A percentile compares a stretch with the other conserved stretches of the same genome.
phyloP scores from a whole-genome alignment of 345 rosid species.

The Linum tenue region DNA sequence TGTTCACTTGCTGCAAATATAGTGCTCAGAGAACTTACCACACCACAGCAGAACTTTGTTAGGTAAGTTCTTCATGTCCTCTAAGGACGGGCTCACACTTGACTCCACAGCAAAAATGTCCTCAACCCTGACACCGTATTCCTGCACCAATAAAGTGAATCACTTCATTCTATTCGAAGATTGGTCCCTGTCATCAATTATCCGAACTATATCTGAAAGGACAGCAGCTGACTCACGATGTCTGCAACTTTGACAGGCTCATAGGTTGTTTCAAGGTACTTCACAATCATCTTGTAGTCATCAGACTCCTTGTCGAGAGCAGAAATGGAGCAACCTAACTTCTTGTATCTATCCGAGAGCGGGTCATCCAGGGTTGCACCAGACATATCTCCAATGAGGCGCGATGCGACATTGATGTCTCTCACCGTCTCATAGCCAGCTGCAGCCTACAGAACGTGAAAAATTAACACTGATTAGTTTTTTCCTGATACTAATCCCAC shows the following conservation, averaged over 20 bases:
- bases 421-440: constrained; percentile 54
- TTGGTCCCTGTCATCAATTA: neutral
- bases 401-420: constrained; percentile 63
- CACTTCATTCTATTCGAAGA: neutral
- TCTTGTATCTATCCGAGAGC: constrained; percentile 42
- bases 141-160: constrained; percentile 25
- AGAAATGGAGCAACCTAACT: constrained; percentile 49
- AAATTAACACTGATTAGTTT: neutral
- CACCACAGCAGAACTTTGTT: constrained; percentile 78
- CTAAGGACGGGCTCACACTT: constrained; percentile 43
- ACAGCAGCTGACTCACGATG: constrained; percentile 28
- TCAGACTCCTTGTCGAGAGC: constrained; percentile 49
- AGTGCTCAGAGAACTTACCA: constrained; percentile 30
- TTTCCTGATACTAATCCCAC: too few relatives aligned
- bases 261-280: constrained; percentile 56
- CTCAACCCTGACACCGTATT: constrained; percentile 49
- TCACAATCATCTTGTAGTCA: constrained; percentile 65
- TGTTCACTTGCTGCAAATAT: too few relatives aligned
- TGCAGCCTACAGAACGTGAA: constrained; percentile 37
- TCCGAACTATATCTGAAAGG: neutral
- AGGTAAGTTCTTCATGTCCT: constrained; percentile 51
- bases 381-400: constrained; percentile 56
- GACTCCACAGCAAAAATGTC: constrained; percentile 53
- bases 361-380: constrained; percentile 69
- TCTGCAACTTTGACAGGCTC: constrained; percentile 68